Base-by-base conservation (phyloP, 148 eudicot species). In the Silene conica region DNA sequence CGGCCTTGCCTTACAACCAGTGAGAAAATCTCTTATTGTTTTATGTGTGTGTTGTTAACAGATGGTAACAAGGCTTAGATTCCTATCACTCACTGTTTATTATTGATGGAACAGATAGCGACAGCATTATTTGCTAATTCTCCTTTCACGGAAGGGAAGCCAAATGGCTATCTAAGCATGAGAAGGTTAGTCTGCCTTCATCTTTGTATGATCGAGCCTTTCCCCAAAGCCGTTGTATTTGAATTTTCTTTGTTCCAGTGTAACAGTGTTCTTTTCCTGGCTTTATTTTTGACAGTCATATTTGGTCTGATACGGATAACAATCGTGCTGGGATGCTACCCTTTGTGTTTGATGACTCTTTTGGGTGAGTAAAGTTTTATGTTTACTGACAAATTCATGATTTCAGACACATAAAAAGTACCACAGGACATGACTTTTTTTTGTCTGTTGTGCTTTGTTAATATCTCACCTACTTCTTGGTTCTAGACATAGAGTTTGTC, bases 81-180 rank as follows among this genome's bases (percentile, higher is more conserved):
- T 71, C 22, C 58, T 65, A 75, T 73, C 12, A 75, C 28, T 79
- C 52, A 25, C 60, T 74, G 48, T 73, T 50, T 55, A 22, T 34
- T 38, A 48, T 67, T 60, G 64, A 67, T 85, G 72, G 79, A 75
- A 81, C 92, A 92, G 99, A 85, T 96, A 72, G 97, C 99, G 48
- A 95, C 99, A 21, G 92, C 99, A 13, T 82, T 96, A 66, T 96
- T 96, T 87, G 96, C 99, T 16, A 96, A 96, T 88, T 96, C 99
- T 26, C 99, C 99, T 80, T 96, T 96, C 80, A 92, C 82, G 56
- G 99, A 96, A 85, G 99, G 95, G 76, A 96, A 86, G 81, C 97
- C 95, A 21, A 96, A 92, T 83, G 99, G 92, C 77, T 96, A 85
- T 83, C 91, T 96, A 74, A 90, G 99, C 83, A 92, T 83, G 99